These are phyloP conservation scores for Symbiodinium natans DNA, from an alignment of 73 alveolate genomes.

Conservation along the genomic window DNA sequence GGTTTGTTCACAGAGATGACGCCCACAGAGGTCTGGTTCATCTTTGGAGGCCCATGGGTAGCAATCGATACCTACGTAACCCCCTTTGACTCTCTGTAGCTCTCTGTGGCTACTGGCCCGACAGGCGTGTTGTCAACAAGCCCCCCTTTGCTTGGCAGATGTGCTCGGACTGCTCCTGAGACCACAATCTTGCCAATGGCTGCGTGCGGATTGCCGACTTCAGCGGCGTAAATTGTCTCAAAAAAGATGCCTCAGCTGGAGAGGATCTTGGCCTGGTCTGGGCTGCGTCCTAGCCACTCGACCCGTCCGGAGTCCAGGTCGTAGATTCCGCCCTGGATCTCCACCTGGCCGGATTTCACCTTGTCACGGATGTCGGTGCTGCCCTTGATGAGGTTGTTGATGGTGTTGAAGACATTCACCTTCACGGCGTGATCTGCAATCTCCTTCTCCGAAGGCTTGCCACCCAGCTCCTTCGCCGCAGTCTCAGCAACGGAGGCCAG, in stretches of 20 bases:
- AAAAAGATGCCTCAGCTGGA: too few species aligned
- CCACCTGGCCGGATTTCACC: background rate
- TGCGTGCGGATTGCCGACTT: background rate
- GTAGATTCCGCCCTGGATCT: background rate
- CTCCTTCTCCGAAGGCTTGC: constrained; percentile 2
- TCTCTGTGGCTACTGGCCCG: background rate
- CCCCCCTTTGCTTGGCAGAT: too few species aligned
- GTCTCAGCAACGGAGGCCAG: background rate
- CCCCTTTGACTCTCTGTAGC: background rate
- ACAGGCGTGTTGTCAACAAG: background rate
- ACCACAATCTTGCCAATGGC: too few species aligned
- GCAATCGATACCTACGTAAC: background rate
- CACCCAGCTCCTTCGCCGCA: constrained; percentile 1
- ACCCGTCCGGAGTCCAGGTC: constrained; percentile 13
- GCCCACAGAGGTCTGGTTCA: background rate
- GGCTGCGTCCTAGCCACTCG: background rate
- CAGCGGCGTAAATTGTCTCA: too few species aligned
- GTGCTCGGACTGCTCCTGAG: too few species aligned
- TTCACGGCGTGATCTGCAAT: background rate
- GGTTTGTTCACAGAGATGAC: background rate
- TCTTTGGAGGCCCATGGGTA: background rate
- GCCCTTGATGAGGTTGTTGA: background rate
- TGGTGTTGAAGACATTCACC: background rate
- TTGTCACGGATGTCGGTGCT: background rate
- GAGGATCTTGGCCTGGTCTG: background rate